phyloP scores from a whole-genome alignment of 345 rosid genomes.

The Durio zibethinus region DNA sequence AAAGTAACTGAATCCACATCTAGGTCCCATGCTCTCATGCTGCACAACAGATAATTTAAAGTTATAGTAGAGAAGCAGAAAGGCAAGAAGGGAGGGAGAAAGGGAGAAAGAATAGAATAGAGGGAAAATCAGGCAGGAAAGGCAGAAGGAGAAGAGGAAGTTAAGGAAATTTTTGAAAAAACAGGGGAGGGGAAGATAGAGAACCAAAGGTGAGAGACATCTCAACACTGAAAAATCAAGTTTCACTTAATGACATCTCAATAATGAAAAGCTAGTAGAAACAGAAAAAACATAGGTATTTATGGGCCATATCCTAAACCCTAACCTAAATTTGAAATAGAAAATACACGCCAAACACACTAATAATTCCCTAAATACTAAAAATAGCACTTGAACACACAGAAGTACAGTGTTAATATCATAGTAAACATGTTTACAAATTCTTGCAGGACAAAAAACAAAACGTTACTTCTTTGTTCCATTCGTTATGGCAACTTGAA shows the following conservation, averaged over 20 bases:
- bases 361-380: background rate
- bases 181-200: background rate
- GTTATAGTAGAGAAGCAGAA: constrained; percentile 8
- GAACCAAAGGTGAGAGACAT: background rate
- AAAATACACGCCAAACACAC: background rate
- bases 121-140: background rate
- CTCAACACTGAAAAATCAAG: background rate
- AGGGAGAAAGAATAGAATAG: constrained; percentile 6
- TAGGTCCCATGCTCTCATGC: constrained; percentile 89
- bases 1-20: constrained; percentile 87
- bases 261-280: background rate
- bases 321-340: background rate
- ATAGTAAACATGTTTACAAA: constrained; percentile 3
- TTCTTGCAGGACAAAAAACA: constrained; percentile 2
- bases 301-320: background rate
- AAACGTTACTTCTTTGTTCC: background rate
- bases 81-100: background rate
- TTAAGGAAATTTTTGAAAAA: background rate
- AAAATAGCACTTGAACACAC: background rate
- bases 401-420: background rate
- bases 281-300: background rate
- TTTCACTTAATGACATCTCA: background rate
- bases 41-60: constrained; percentile 31
- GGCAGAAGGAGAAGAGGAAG: background rate
- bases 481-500: background rate